A percentile compares a stretch with the other conserved stretches of the same genome.
Evolutionary conservation across 305 asterid species (phyloP).

Genomic region (Fraxinus ornus): DNA sequence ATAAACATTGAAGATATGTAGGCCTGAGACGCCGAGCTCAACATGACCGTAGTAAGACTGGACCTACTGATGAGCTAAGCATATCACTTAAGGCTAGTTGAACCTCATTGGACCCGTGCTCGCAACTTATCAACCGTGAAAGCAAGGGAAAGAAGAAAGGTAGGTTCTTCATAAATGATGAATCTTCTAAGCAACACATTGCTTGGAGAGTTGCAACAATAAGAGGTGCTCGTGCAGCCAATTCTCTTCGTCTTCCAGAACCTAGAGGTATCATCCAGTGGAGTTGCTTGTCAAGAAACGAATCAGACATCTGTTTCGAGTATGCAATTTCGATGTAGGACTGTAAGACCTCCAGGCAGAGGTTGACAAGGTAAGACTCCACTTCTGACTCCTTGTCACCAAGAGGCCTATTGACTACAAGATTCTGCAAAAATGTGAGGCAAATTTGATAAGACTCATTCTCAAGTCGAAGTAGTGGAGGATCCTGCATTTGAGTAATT

Average conservation of each 20-base stretch:
- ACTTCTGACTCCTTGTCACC: conserved; percentile 58
- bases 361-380: conserved; percentile 77
- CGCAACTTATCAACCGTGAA: conserved; percentile 83
- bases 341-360: conserved; percentile 79
- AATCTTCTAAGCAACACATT: conserved; percentile 65
- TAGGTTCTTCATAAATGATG: conserved; percentile 76
- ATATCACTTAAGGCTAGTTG: conserved; percentile 86
- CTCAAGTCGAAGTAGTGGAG: conserved; percentile 97
- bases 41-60: conserved; percentile 75
- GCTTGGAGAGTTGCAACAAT: conserved; percentile 85
- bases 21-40: conserved; percentile 38
- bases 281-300: conserved; percentile 38
- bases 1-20: conserved; percentile 33
- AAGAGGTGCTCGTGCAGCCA: conserved; percentile 95
- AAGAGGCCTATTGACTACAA: conserved; percentile 59
- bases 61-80: conserved; percentile 83
- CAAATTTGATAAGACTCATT: conserved; percentile 94
- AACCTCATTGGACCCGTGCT: conserved; percentile 93
- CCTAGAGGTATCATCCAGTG: conserved; percentile 81
- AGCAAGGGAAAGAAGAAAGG: conserved; percentile 73
- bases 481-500: conserved; percentile 96
- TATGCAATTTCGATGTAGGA: conserved; percentile 66
- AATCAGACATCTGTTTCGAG: conserved; percentile 39
- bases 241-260: conserved; percentile 79
- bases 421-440: conserved; percentile 84